Conservation (phyloP, 305 asterid genomes). For the Fraxinus greggii region DNA sequence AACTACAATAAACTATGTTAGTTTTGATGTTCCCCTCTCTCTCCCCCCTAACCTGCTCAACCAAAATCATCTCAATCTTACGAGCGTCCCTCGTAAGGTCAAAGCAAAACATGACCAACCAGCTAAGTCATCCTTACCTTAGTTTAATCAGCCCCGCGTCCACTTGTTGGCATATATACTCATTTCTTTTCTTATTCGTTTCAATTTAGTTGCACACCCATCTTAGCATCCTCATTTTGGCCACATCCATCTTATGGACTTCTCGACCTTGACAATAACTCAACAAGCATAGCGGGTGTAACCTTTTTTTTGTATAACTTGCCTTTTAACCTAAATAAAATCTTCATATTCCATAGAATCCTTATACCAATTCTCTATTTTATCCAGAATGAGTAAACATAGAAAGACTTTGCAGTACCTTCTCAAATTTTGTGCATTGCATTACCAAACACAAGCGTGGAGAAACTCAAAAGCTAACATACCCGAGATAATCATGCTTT, state of each 20-base stretch:
- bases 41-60: neutral
- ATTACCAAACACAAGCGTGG: neutral
- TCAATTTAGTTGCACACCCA: neutral
- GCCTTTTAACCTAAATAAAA: neutral
- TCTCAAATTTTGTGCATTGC: neutral
- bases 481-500: too few relatives aligned
- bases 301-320: neutral
- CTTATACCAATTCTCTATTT: neutral
- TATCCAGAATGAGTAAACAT: neutral
- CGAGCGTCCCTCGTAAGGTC: neutral
- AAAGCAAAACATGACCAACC: neutral
- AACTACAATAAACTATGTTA: neutral
- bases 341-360: neutral
- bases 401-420: neutral
- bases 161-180: neutral
- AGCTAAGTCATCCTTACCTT: neutral
- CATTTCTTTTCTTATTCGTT: neutral
- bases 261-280: neutral
- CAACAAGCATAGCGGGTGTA: neutral
- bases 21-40: neutral
- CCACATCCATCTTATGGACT: neutral
- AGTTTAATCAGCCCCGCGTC: neutral
- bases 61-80: neutral
- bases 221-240: neutral
- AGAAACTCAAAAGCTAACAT: too few relatives aligned